Conservation (phyloP, 768 basidiomycete species). For the Amanita inopinata region DNA sequence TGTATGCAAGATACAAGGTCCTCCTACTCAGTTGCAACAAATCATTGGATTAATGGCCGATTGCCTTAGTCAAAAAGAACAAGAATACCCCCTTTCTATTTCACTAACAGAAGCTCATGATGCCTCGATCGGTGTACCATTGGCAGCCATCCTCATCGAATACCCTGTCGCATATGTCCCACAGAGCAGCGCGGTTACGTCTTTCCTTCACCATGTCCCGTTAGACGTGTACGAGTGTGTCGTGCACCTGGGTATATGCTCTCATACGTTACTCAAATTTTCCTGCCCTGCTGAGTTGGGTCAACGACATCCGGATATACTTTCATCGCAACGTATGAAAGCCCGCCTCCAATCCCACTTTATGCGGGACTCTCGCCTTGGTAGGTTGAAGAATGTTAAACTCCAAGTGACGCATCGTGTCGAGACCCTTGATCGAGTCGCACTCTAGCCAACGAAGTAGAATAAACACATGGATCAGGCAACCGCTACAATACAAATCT, state of each 20-base stretch:
- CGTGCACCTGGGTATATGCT: slow-evolving; percentile 15
- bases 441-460: slow-evolving; percentile 22
- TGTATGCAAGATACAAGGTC: neutral
- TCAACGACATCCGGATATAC: slow-evolving; percentile 11
- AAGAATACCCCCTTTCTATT: slow-evolving; percentile 8
- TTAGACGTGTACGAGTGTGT: slow-evolving; percentile 44
- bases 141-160: slow-evolving; percentile 52
- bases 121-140: slow-evolving; percentile 29
- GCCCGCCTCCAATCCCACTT: slow-evolving; percentile 23
- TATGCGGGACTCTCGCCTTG: neutral
- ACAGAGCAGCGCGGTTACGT: slow-evolving; percentile 15
- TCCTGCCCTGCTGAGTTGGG: slow-evolving; percentile 37
- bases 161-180: slow-evolving; percentile 49
- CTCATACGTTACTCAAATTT: slow-evolving; percentile 42
- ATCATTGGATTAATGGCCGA: neutral
- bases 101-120: slow-evolving; percentile 21
- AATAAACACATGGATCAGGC: neutral
- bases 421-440: slow-evolving; percentile 36
- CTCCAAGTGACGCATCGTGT: slow-evolving; percentile 21
- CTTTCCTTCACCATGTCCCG: slow-evolving; percentile 34
- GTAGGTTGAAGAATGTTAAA: neutral
- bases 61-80: neutral
- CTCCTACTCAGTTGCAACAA: slow-evolving; percentile 1
- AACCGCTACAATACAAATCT: too few species aligned
- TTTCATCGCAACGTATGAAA: slow-evolving; percentile 20